Evolutionary conservation across 2,329 filamentous ascomycete genomes (phyloP), one percentile per base, ranked within the genome.

Genomic region (Metarhizium brunneum): DNA sequence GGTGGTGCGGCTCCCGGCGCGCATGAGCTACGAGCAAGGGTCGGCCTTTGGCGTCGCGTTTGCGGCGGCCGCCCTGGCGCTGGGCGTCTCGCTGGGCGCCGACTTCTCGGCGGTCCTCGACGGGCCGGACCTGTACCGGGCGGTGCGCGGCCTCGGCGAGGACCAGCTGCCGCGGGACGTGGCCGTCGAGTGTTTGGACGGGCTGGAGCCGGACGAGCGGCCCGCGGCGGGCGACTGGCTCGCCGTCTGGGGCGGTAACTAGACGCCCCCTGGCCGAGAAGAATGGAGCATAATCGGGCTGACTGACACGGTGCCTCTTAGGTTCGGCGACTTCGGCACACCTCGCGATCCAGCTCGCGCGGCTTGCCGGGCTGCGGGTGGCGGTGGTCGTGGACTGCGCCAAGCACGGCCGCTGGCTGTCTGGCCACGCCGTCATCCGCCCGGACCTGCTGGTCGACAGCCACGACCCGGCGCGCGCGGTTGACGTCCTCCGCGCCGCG

Each of bases 41-140:
- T 81, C 86, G 0, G 82, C 84, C 0, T 66, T 89, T 0, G 87
- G 86, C 1, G 87, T 90, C 0, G 86, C 86, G 0, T 90, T 85
- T 59, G 85, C 89, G 0, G 86, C 87, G 0, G 83, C 87, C 0
- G 80, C 77, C 0, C 68, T 91, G 0, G 80, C 84, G 0, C 68
- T 91, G 0, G 86, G 86, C 0, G 76, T 90, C 42, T 90, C 84
- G 60, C 78, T 89, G 59, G 87, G 88, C 1, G 66, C 89, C 3
- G 80, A 86, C 65, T 88, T 90, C 58, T 71, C 70, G 1, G 42
- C 52, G n/a, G 64, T 78, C 2, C 71, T 72, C 2, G 62, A 67
- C 3, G 84, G 86, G 0, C 85, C 86, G 0, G 77, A 90, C 64
- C 67, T 90, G 5, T 68, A 80, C 1, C 66, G 70, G 0, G 68